Evolutionary conservation across 768 basidiomycete species (phyloP), one percentile per base, ranked within the genome.

Genomic region (Gloeophyllum trabeum): DNA sequence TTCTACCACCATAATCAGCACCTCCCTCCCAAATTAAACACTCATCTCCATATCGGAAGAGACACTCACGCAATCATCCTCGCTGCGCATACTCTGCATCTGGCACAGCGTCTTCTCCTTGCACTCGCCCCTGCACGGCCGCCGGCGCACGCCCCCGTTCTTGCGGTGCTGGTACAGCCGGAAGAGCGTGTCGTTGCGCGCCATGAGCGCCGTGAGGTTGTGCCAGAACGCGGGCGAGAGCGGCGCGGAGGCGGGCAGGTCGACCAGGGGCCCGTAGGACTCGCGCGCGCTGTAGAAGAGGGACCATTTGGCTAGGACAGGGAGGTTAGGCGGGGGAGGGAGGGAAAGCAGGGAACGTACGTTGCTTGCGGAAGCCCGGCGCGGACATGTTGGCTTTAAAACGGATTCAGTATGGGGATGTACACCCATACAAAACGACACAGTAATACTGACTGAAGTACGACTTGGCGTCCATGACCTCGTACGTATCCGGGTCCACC

Each of bases 401-500:
- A 16, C 24, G 35, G 6, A 19, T 41, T 20, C 18, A 20, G n/a
- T n/a, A 13, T 38, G 4, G 23, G 25, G 19, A 21, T n/a, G 4
- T 40, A n/a, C 12, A 32, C 6, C 21, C n/a, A 42, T n/a, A 32
- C 26, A 22, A 23, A 24, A 22, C 34, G 14, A 32, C 4, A 37
- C 24, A 25, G 13, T 12, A 24, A 7, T 14, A 52, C 72, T 16
- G 40, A 76, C 75, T 64, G 39, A 62, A 58, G 52, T 70, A 75
- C 0, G 70, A 71, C 10, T 62, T 61, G 3, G 66, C 59, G 46
- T 81, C 77, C 70, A 80, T 73, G 39, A 81, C 55, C 49, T 79
- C 79, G 48, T 71, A 79, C 5, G 76, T 78, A 45, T 76, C 76
- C 2, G 76, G 75, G 50, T 81, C 79, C 21, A 81, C 61, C 40